Base-by-base conservation (phyloP, 768 basidiomycete species). In the Holtermannia corniformis region DNA sequence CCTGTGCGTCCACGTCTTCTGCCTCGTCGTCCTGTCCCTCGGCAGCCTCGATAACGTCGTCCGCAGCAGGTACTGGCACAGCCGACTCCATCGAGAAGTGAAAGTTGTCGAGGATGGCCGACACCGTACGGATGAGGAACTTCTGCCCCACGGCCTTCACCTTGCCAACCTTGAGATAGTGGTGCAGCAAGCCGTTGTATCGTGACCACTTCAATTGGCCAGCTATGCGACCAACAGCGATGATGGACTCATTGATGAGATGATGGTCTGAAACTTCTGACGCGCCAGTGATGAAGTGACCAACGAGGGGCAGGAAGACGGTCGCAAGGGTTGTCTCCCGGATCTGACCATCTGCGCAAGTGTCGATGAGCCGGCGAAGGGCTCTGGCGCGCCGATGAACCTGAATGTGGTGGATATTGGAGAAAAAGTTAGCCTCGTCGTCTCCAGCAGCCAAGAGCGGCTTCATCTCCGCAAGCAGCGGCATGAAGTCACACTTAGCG, bases 401-500 rank as follows among this genome's bases (percentile, higher is more conserved):
- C 72, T 99, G 95, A 42, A 97, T 81, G 67, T 99, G 95, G 49
- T 85, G 81, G 45, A 96, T 82, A 71, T 99, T 99, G 76, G 84
- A 84, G 79, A 99, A 97, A 75, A 97, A 92, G 67, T 85, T 91
- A 26, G 89, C 90, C 71, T 99, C 93, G 46, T 86, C 84, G 65
- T 97, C 91, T 1, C 88, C 92, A 16, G 78, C 81, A 5, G 86
- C 87, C 26, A 96, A 78, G 5, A 97, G 73, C 11, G 82, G 78
- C 21, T 75, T 80, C 82, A 97, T 83, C 65, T 96, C 91, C 47
- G 81, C 81, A 23, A 96, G 72, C 1, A 79, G 70, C 0, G 74
- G 64, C 25, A 91, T 75, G 19, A 76, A 72, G 4, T 77, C 74
- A 59, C 85, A 86, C 55, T 78, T 80, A 28, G 77, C 74, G 4